Evolutionary conservation across 129 eudicot genomes (phyloP).

Genomic region (Flaveria trinervia): DNA sequence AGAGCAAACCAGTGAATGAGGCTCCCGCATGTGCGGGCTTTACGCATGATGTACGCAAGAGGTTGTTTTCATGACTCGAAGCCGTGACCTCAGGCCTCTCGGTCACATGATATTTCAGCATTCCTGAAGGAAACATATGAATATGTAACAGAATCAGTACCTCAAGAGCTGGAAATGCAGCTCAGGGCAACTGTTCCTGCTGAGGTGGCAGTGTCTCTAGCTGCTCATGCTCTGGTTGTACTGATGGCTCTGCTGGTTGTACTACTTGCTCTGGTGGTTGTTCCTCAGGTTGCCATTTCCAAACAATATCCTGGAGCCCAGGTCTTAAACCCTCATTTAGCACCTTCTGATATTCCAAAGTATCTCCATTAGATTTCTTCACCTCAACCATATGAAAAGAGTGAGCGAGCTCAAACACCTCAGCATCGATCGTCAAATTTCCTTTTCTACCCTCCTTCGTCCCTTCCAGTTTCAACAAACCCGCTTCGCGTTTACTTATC

Average conservation of each 20-base stretch:
- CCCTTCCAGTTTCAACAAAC: constrained; percentile 72
- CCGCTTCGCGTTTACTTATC: constrained; percentile 56
- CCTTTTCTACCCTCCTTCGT: constrained; percentile 71
- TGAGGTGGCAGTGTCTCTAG: constrained; percentile 20
- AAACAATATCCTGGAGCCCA: constrained; percentile 67
- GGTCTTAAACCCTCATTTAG: constrained; percentile 60
- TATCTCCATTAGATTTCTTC: constrained; percentile 70
- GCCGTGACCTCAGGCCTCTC: too few relatives aligned
- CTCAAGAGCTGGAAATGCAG: constrained; percentile 15
- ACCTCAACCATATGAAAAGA: constrained; percentile 65
- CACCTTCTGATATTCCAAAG: constrained; percentile 61
- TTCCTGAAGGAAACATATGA: background rate
- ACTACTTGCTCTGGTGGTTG: constrained; percentile 22
- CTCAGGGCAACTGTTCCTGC: constrained; percentile 47
- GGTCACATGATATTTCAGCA: too few relatives aligned
- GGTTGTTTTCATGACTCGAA: too few relatives aligned
- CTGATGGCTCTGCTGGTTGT: constrained; percentile 16
- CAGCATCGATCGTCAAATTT: constrained; percentile 70
- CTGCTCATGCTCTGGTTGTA: constrained; percentile 23
- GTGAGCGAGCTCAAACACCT: constrained; percentile 68
- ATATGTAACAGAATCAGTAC: constrained; percentile 33
- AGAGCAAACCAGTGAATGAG: too few relatives aligned
- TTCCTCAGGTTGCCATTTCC: constrained; percentile 77
- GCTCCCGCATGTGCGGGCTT: too few relatives aligned
- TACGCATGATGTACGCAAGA: too few relatives aligned